These are phyloP conservation scores for Hapsidospora chrysogenum DNA, from an alignment of 495 filamentous ascomycete genomes.

Conservation along the genomic window DNA sequence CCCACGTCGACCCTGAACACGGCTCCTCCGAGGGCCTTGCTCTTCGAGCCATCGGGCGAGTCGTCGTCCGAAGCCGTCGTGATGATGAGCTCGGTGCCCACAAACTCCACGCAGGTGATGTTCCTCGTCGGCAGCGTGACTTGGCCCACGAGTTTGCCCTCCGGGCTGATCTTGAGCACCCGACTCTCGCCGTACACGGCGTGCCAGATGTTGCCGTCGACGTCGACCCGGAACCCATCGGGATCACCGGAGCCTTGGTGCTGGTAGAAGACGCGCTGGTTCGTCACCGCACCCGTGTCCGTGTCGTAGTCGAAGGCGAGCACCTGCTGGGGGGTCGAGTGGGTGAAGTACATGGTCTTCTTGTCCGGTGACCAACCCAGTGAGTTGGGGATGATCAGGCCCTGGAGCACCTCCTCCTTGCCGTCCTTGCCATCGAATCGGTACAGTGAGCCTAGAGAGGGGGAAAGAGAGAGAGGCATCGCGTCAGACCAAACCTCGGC, in stretches of 20 bases:
- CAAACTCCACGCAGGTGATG: conserved; percentile 57
- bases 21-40: conserved; percentile 43
- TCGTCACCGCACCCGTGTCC: conserved; percentile 41
- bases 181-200: conserved; percentile 57
- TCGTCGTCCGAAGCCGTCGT: conserved; percentile 50
- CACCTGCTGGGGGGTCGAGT: conserved; percentile 58
- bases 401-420: conserved; percentile 3
- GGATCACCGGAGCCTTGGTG: conserved; percentile 45
- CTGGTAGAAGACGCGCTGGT: conserved; percentile 51
- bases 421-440: conserved; percentile 15
- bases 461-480: too few species aligned
- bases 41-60: conserved; percentile 36
- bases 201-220: conserved; percentile 57
- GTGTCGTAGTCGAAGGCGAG: conserved; percentile 59
- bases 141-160: conserved; percentile 47
- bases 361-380: conserved; percentile 55
- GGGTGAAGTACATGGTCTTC: conserved; percentile 69
- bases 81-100: conserved; percentile 58
- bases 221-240: conserved; percentile 62
- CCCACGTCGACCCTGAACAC: conserved; percentile 56
- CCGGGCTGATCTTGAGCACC: conserved; percentile 48
- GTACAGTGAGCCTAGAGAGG: conserved; percentile 23
- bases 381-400: conserved; percentile 71
- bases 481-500: too few species aligned
- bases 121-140: conserved; percentile 49